A percentile compares a stretch with the other conserved stretches of the same genome.
Conservation (phyloP, 129 eudicot genomes). For the Pseudognaphalium luteoalbum region DNA sequence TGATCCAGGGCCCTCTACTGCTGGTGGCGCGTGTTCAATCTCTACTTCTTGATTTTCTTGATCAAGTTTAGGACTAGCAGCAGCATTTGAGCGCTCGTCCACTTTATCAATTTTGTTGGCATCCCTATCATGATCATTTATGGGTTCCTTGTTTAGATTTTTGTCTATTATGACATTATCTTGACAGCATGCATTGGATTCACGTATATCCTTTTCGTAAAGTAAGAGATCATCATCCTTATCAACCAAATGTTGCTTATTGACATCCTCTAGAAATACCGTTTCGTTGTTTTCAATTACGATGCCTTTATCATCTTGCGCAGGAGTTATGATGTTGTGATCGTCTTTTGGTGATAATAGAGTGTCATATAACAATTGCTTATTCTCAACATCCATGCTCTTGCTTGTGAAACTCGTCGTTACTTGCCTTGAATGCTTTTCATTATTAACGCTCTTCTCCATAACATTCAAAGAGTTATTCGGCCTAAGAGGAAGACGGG, state of each 20-base stretch:
- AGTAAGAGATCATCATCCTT: constrained; percentile 24
- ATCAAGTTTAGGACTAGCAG: constrained; percentile 1
- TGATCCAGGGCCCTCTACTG: background rate
- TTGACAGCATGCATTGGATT: constrained; percentile 1
- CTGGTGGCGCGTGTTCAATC: constrained; percentile 17
- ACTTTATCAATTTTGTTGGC: constrained; percentile 11
- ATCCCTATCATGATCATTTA: background rate
- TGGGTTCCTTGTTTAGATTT: constrained; percentile 4
- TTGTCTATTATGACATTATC: background rate
- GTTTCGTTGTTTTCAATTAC: background rate
- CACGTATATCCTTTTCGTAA: background rate
- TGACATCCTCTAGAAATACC: background rate
- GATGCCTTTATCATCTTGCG: constrained; percentile 3
- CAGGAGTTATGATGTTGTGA: background rate
- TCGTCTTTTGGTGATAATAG: constrained; percentile 5
- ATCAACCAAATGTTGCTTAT: constrained; percentile 22
- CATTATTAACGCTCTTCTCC: background rate
- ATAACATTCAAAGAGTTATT: constrained; percentile 19
- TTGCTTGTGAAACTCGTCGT: constrained; percentile 12
- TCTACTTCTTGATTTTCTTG: constrained; percentile 11
- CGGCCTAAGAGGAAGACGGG: constrained; percentile 20
- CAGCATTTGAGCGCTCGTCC: background rate
- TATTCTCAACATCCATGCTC: constrained; percentile 14
- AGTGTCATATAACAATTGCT: background rate
- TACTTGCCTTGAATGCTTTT: constrained; percentile 28